Percentiles rank a stretch among this genome's conserved stretches.
phyloP scores from a whole-genome alignment of 2,329 filamentous ascomycete species.

The Emmonsiellopsis sp. region DNA sequence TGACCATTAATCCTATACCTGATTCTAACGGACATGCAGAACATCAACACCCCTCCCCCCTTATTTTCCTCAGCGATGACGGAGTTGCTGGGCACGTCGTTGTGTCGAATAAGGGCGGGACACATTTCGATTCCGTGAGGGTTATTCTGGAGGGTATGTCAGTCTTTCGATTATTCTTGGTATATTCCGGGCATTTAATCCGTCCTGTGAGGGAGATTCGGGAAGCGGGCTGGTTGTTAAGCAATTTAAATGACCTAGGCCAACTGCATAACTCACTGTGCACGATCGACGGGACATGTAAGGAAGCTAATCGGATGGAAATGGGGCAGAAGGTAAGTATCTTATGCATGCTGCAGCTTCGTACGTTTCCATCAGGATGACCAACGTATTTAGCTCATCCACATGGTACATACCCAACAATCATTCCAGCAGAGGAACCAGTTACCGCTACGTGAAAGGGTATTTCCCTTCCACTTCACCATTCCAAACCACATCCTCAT shows the following conservation, averaged over 20 bases:
- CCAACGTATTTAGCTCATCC: not conserved
- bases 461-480: conserved; percentile 5
- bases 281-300: not conserved
- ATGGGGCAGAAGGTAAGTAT: conserved; percentile 4
- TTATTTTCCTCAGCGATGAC: conserved; percentile 1
- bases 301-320: conserved; percentile 3
- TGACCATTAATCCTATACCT: no score
- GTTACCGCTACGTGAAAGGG: not conserved
- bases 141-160: conserved; percentile 3
- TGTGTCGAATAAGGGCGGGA: not conserved
- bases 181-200: no score
- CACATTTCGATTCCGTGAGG: conserved; percentile 2
- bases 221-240: not conserved
- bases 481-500: conserved; percentile 5
- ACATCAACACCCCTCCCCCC: no score
- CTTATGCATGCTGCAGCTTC: not conserved
- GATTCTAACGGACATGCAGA: no score
- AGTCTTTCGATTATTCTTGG: not conserved
- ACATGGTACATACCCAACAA: not conserved
- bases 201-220: no score
- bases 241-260: not conserved
- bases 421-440: not conserved
- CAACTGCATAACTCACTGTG: not conserved
- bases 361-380: not conserved
- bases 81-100: conserved; percentile 1